Base-by-base conservation (phyloP, 441 rosid genomes). In the Heliophila coronopifolia region DNA sequence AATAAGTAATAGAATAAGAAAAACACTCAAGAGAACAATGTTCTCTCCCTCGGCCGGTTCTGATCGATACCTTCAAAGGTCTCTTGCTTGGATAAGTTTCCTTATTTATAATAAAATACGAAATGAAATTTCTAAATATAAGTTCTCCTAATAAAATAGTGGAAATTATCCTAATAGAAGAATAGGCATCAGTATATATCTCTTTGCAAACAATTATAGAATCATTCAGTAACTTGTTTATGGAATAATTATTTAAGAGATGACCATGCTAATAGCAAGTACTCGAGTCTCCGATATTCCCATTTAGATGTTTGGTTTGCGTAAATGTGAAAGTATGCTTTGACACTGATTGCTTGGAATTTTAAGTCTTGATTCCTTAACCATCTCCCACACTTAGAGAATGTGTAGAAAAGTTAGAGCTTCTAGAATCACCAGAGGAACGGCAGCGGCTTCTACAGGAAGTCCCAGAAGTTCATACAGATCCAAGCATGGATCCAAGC, bases 341-440 rank as follows among this genome's bases (percentile, higher is more conserved):
- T 63, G 39, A 47, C 54, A 13, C 14, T 42, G 44, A 36, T 37
- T 58, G 48, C 49, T 13, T 61, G 51, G 63, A 35, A 51, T 40
- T 9, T n/a, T n/a, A 57, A 32, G 9, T 14, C 39, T 50, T 54
- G 49, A 38, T 41, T 82, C 77, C 96, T 89, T 93, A 70, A 93
- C 97, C 7, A 32, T 65, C 63, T 49, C 80, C 63, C 76, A 90
- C 99, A 75, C 84, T 74, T 57, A 79, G 86, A 72, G 98, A 84
- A 78, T 84, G 64, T 50, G 65, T 81, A 14, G 87, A 80, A 73
- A 94, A 84, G 69, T 65, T 86, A 65, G 81, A 76, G 77, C 81
- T 78, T 64, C 71, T 94, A 68, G 64, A 77, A 41, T 90, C 95
- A 18, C 78, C 77, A 9, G 76, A 75, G 66, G 96, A 79, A 67